Percentiles rank a stretch among this genome's conserved stretches.
Evolutionary conservation across 805 yeast species (phyloP).

Genomic region (Debaryomyces maramus): DNA sequence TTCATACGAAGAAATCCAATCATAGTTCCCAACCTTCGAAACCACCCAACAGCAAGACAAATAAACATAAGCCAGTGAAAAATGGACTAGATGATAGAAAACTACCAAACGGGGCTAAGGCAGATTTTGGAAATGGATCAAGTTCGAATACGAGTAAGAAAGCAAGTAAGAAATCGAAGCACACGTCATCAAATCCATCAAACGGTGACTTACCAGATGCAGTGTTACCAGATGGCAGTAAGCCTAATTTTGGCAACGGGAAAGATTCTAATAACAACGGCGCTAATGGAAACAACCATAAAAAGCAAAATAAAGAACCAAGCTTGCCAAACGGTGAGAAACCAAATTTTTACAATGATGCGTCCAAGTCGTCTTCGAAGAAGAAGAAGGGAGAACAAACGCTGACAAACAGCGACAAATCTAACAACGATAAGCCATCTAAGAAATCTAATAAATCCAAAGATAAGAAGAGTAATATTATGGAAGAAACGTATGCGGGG

Average conservation of each 20-base stretch:
- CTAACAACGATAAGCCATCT: conserved; percentile 16
- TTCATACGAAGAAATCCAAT: conserved; percentile 18
- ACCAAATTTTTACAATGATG: conserved; percentile 22
- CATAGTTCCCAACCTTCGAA: conserved; percentile 3
- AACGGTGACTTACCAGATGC: neutral
- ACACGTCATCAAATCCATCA: neutral
- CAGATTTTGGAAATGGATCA: conserved; percentile 26
- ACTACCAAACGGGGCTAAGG: conserved; percentile 31
- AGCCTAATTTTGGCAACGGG: neutral
- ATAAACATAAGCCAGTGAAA: conserved; percentile 7
- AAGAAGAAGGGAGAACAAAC: conserved; percentile 13
- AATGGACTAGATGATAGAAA: conserved; percentile 15
- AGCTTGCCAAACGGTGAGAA: conserved; percentile 31
- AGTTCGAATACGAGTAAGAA: conserved; percentile 3
- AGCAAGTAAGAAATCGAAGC: conserved; percentile 1
- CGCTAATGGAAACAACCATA: conserved; percentile 11
- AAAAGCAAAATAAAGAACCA: conserved; percentile 12
- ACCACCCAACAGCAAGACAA: conserved; percentile 4
- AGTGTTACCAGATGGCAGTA: conserved; percentile 7
- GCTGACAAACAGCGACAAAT: conserved; percentile 32
- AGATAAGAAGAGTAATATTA: conserved; percentile 8
- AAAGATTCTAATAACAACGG: conserved; percentile 5
- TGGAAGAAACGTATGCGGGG: conserved; percentile 50
- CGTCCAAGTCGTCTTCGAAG: conserved; percentile 1
- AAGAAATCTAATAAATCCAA: conserved; percentile 17